Percentiles rank a stretch among this genome's conserved stretches.
Conservation (phyloP, 306 rosid species). For the Lathyrus aphaca region DNA sequence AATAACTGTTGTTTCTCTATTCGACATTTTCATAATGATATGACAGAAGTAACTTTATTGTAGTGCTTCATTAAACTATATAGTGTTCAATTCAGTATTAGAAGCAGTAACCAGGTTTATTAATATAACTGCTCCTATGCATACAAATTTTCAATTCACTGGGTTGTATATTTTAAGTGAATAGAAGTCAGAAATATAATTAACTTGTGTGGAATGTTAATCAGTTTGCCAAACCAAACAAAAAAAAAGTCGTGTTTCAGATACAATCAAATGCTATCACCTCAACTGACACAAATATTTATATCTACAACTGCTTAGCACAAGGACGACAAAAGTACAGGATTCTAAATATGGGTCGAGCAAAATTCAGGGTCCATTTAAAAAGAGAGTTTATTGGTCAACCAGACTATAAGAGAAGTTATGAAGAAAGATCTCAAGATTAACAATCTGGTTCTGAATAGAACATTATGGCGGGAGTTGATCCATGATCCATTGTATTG, state of each 20-base stretch:
- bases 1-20: too few species aligned
- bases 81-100: slow-evolving; percentile 14
- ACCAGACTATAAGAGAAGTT: neutral
- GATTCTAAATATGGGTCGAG: neutral
- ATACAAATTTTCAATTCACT: slow-evolving; percentile 17
- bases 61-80: neutral
- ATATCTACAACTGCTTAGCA: slow-evolving; percentile 17
- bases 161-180: neutral
- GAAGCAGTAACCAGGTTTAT: neutral
- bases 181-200: slow-evolving; percentile 11
- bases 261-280: slow-evolving; percentile 23
- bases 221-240: slow-evolving; percentile 23
- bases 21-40: too few species aligned
- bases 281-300: slow-evolving; percentile 6
- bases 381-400: neutral
- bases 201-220: slow-evolving; percentile 13
- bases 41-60: neutral
- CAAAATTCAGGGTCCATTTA: slow-evolving; percentile 11
- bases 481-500: neutral
- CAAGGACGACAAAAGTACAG: neutral
- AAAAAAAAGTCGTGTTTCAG: neutral
- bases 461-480: too few species aligned
- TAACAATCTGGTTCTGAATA: too few species aligned
- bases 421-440: too few species aligned
- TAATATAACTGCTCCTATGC: neutral